These are phyloP conservation scores for Mucor lusitanicus DNA, from an alignment of 371 early-diverging fungal genomes.

Conservation along the genomic window DNA sequence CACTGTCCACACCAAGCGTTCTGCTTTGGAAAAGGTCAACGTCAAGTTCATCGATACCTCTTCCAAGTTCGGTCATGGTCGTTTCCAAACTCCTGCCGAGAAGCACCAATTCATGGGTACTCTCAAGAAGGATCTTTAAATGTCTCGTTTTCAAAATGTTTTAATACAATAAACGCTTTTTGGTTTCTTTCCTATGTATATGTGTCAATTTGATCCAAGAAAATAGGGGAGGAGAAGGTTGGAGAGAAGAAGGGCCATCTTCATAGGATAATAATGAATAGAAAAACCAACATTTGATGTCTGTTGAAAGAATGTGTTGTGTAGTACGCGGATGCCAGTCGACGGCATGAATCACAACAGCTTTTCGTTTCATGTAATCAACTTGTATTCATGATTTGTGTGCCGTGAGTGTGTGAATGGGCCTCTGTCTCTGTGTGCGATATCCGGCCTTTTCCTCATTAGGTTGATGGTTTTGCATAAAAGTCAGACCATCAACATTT, in stretches of 20 bases:
- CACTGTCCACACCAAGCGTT: constrained; percentile 91
- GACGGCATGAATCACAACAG: no score
- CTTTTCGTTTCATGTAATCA: no score
- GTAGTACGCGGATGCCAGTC: no score
- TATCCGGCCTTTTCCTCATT: not conserved
- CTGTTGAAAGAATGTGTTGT: no score
- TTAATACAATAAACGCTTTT: not conserved
- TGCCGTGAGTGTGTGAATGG: not conserved
- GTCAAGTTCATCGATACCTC: constrained; percentile 99
- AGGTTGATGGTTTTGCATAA: not conserved
- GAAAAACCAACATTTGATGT: no score
- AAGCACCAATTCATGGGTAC: constrained; percentile 97
- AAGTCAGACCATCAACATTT: constrained; percentile 1
- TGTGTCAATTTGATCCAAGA: no score
- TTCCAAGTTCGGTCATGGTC: constrained; percentile 99
- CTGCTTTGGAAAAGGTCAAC: constrained; percentile 93
- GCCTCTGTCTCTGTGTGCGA: not conserved
- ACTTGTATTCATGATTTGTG: no score
- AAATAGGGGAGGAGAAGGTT: no score
- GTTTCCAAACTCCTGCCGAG: constrained; percentile 99
- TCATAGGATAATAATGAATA: not conserved
- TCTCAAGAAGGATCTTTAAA: constrained; percentile 84
- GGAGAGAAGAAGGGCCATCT: not conserved
- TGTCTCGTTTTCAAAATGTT: constrained; percentile 5
- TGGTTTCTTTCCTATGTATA: not conserved